Evolutionary conservation across 306 rosid species (phyloP), one percentile per base, ranked within the genome.

Genomic region (Cicer chorassanicum): DNA sequence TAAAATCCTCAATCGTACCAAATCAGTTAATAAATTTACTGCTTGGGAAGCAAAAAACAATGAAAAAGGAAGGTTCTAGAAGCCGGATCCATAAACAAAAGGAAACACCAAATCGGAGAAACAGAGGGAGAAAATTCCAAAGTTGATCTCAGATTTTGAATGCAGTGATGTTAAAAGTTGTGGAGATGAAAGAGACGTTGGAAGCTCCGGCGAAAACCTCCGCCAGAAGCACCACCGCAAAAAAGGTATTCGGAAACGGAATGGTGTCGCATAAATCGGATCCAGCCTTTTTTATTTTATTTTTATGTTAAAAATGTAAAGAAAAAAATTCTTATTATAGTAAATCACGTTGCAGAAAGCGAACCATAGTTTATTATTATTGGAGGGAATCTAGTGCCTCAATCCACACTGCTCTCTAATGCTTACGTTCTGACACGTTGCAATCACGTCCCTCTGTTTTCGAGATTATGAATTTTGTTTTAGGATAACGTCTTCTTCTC

Each of bases 41-140:
- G 11, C 9, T 21, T 9, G 2, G 53, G 64, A 24, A 63, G 72
- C 42, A 72, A 78, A 70, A 44, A 70, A 18, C 50, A 50, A 39
- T 76, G 75, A 60, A 55, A 68, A 68, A 14, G 46, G 62, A 24
- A 83, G 78, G 21, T 8, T 65, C 40, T 29, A 60, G 72, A 78
- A 11, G 34, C 72, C 80, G 56, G 89, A 87, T 87, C 89, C 72
- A 72, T 50, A 75, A 61, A 65, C 46, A 70, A 55, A 2, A 38
- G 24, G 63, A 34, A 70, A 60, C 24, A 61, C 12, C 68, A 63
- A 82, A 74, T 64, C 39, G 66, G 74, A 80, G 85, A 84, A 86
- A 50, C 60, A 64, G 65, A 61, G 4, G 48, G 45, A 69, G 40
- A 64, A 72, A 78, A 82, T 60, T 57, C 49, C 39, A 85, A 10